Evolutionary conservation across 352 stramenopile species (phyloP).

Genomic region (Phytophthora tubulina): DNA sequence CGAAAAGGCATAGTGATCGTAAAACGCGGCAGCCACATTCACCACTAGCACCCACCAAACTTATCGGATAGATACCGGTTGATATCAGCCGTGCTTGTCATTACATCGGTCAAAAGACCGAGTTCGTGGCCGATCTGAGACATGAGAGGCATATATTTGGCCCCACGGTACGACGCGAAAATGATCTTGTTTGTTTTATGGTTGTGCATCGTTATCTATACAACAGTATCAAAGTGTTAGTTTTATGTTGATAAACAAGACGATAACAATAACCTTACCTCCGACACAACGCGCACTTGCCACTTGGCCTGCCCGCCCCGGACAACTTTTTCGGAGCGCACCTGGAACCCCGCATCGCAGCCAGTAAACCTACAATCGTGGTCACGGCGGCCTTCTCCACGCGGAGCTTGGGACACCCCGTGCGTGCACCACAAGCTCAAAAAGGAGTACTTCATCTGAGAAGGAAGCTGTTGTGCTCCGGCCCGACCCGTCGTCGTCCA

Average conservation of each 20-base stretch:
- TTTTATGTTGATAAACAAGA: too few relatives aligned
- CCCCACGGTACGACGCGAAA: conserved; percentile 5
- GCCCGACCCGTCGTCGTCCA: too few relatives aligned
- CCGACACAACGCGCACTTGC: too few relatives aligned
- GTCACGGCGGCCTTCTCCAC: not conserved
- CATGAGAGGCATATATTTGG: conserved; percentile 1
- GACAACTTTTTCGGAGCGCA: not conserved
- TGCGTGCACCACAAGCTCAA: conserved; percentile 6
- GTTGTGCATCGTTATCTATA: not conserved
- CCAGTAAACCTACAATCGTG: not conserved
- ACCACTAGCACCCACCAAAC: conserved; percentile 9
- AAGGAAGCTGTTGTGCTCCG: too few relatives aligned
- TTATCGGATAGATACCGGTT: conserved; percentile 5
- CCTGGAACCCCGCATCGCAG: not conserved
- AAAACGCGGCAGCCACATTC: not conserved
- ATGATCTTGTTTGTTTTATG: conserved; percentile 10
- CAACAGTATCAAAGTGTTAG: too few relatives aligned
- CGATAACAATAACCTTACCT: too few relatives aligned
- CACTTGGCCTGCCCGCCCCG: too few relatives aligned
- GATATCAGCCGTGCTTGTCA: conserved; percentile 6
- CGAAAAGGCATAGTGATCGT: not conserved
- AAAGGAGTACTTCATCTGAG: too few relatives aligned
- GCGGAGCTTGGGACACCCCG: not conserved
- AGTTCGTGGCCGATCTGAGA: conserved; percentile 1
- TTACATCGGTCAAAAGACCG: conserved; percentile 9